These are phyloP conservation scores for Tulasnella sp. DNA, from an alignment of 768 basidiomycete species.

Conservation along the genomic window DNA sequence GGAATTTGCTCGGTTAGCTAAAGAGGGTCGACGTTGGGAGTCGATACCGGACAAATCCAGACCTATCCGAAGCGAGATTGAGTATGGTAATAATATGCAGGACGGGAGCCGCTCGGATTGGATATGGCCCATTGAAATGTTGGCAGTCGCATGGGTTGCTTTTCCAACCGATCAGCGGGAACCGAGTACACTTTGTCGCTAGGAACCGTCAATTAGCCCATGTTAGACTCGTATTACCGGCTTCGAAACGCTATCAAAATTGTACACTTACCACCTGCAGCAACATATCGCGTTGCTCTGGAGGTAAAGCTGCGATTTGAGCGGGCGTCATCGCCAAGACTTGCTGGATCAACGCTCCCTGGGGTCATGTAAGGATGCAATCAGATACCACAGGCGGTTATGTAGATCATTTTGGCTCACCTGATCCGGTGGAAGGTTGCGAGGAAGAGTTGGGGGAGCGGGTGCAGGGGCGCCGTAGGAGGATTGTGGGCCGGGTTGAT, in stretches of 20 bases:
- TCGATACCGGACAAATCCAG: neutral
- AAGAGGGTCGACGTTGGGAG: neutral
- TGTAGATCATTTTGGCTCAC: neutral
- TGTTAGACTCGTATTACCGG: neutral
- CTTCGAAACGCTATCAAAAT: neutral
- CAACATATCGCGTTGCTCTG: conserved; percentile 34
- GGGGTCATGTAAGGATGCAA: conserved; percentile 6
- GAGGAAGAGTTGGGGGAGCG: conserved; percentile 18
- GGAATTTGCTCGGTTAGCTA: neutral
- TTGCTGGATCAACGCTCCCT: conserved; percentile 33
- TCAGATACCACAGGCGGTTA: neutral
- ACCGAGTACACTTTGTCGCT: neutral
- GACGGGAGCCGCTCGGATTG: neutral
- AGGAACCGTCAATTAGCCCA: neutral
- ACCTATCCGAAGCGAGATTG: neutral
- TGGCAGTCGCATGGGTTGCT: neutral
- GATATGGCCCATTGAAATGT: neutral
- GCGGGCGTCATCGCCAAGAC: conserved; percentile 37
- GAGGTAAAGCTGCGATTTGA: conserved; percentile 36
- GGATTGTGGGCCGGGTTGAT: neutral
- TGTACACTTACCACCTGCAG: conserved; percentile 35
- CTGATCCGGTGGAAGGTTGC: conserved; percentile 16
- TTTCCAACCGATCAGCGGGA: neutral
- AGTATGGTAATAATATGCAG: neutral
- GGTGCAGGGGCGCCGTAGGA: neutral